These are phyloP conservation scores for Penicillium sp. DNA, from an alignment of 2,329 filamentous ascomycete species.

Conservation along the genomic window DNA sequence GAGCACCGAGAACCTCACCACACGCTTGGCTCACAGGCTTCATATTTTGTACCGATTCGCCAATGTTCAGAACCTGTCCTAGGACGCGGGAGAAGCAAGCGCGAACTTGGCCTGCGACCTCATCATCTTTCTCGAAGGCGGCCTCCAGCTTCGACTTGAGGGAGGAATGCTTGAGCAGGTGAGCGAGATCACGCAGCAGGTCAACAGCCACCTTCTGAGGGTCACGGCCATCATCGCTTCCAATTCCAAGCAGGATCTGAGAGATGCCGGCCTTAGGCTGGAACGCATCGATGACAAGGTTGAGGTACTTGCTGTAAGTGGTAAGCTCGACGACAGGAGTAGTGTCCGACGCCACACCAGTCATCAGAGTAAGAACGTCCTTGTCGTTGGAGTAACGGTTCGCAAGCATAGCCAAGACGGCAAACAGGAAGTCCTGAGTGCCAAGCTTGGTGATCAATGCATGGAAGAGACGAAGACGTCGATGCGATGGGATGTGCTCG, in stretches of 20 bases:
- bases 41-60: conserved; percentile 50
- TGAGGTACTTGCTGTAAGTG: conserved; percentile 74
- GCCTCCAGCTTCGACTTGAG: conserved; percentile 41
- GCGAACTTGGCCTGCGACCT: conserved; percentile 65
- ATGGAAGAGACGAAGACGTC: conserved; percentile 77
- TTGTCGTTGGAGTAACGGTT: conserved; percentile 82
- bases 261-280: conserved; percentile 73
- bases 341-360: conserved; percentile 72
- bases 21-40: conserved; percentile 43
- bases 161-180: conserved; percentile 42
- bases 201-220: conserved; percentile 43
- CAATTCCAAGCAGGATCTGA: conserved; percentile 66
- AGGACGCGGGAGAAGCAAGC: conserved; percentile 69
- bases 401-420: conserved; percentile 83
- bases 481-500: conserved; percentile 88
- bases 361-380: conserved; percentile 71
- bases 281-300: conserved; percentile 73
- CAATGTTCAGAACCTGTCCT: conserved; percentile 65
- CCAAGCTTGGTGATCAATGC: conserved; percentile 84
- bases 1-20: conserved; percentile 71
- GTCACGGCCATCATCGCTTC: conserved; percentile 49
- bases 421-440: conserved; percentile 81
- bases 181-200: conserved; percentile 43
- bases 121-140: conserved; percentile 35
- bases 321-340: conserved; percentile 71